phyloP scores from a whole-genome alignment of 805 yeast genomes.

The Ogataea polymorpha region DNA sequence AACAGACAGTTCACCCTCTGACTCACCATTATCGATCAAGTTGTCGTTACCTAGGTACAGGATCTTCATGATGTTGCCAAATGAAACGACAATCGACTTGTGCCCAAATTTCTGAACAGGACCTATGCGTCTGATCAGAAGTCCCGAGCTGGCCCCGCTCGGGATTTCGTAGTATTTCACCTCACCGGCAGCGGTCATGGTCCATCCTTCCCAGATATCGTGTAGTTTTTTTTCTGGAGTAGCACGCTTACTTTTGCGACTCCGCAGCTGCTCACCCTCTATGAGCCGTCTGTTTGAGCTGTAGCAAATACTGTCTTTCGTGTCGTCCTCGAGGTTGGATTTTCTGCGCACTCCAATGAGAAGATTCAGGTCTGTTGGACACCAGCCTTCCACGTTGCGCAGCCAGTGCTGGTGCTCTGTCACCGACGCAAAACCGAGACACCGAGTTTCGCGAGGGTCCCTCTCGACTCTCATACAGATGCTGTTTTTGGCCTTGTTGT shows the following conservation, averaged over 20 bases:
- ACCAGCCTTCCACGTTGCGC: constrained; percentile 72
- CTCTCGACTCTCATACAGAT: constrained; percentile 88
- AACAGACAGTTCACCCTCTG: constrained; percentile 38
- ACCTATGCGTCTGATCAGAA: constrained; percentile 54
- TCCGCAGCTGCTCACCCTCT: constrained; percentile 7
- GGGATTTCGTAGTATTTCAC: constrained; percentile 60
- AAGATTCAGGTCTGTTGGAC: constrained; percentile 71
- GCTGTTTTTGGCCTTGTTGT: constrained; percentile 70
- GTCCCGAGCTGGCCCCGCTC: constrained; percentile 39
- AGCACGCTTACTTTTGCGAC: constrained; percentile 4
- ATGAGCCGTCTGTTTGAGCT: constrained; percentile 17
- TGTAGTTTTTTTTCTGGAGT: constrained; percentile 24
- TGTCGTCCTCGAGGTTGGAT: constrained; percentile 30
- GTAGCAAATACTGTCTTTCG: constrained; percentile 9
- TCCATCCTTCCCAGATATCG: constrained; percentile 78
- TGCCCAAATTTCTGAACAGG: constrained; percentile 71
- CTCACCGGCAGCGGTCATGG: constrained; percentile 65
- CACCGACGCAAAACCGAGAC: constrained; percentile 78
- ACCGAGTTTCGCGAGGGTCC: constrained; percentile 88
- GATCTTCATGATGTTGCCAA: constrained; percentile 71
- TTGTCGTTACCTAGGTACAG: constrained; percentile 76
- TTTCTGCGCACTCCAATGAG: constrained; percentile 62
- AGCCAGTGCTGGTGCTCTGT: constrained; percentile 69
- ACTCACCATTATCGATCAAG: constrained; percentile 56
- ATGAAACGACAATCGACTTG: constrained; percentile 70